Evolutionary conservation across 2,329 filamentous ascomycete species (phyloP).

Genomic region (Colletotrichum trifolii): DNA sequence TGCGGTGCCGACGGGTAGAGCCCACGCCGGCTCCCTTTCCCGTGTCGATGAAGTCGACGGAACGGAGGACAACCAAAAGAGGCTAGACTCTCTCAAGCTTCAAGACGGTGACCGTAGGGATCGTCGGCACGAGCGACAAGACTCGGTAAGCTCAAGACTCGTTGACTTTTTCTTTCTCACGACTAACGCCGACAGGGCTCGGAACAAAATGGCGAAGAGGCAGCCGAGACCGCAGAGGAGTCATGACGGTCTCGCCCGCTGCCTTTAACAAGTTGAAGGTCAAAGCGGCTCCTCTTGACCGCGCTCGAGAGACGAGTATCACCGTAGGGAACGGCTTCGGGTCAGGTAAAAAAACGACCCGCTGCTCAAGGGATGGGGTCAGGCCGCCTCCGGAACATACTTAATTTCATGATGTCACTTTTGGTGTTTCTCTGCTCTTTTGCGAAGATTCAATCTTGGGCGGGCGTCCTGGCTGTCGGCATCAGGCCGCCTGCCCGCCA

Average conservation of each 20-base stretch:
- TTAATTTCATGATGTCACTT: constrained; percentile 37
- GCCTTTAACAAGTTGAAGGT: constrained; percentile 28
- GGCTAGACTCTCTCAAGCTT: constrained; percentile 89
- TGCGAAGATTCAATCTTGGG: constrained; percentile 17
- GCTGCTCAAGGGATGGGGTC: constrained; percentile 25
- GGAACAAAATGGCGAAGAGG: constrained; percentile 33
- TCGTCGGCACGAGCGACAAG: constrained; percentile 70
- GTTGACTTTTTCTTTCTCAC: constrained; percentile 4
- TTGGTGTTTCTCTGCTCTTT: constrained; percentile 21
- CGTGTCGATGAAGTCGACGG: constrained; percentile 82
- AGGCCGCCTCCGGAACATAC: constrained; percentile 34
- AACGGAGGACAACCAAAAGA: constrained; percentile 85
- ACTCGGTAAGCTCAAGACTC: constrained; percentile 62
- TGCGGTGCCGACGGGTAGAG: constrained; percentile 44
- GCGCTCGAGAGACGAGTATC: constrained; percentile 13
- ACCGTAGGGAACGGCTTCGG: constrained; percentile 21
- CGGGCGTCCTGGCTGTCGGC: neutral
- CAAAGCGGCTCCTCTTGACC: constrained; percentile 9
- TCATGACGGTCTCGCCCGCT: constrained; percentile 29
- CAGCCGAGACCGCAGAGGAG: constrained; percentile 24
- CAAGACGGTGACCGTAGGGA: constrained; percentile 79
- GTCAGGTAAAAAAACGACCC: constrained; percentile 25
- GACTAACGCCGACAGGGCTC: constrained; percentile 4
- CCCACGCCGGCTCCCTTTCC: constrained; percentile 56
- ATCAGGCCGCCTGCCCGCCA: constrained; percentile 5